Base-by-base conservation (phyloP, 208 protist species). In the Porcisia deanei region DNA sequence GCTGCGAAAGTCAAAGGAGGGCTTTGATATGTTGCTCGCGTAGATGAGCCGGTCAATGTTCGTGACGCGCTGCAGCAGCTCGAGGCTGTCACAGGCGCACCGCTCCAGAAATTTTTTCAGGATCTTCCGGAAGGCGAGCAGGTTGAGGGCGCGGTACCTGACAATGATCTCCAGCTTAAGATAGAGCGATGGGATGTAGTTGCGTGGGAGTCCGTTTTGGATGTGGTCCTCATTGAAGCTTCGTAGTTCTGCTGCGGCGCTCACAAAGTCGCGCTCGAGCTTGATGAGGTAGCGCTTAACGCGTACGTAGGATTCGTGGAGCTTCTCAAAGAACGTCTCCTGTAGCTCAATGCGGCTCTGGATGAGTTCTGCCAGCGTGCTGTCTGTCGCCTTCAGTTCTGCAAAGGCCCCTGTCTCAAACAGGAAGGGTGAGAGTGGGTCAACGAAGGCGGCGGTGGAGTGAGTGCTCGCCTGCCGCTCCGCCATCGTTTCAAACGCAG, bases 41-140 rank as follows among this genome's bases (percentile, higher is more conserved):
- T 45, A 71, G 72, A 96, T 93, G 37, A 87, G 59, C 16, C 73
- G 75, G 71, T 96, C 90, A 6, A 95, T 81, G 20, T 65, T 66
- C 49, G 74, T 22, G 16, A 92, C 76, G 37, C 83, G 82, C 66
- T 85, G 65, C 76, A 94, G 92, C 43, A 94, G 80, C 70, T 88
- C 80, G 12, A 95, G 79, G 52, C 83, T 88, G 84, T 95, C 92
- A 64, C 75, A 82, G 43, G 90, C 89, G 79, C 90, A 94, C 54
- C 92, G 88, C 68, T 91, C 82, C 18, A 94, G 63, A 70, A 94
- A 96, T 78, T 96, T 96, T 52, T 90, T 86, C 73, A 96, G 61
- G 41, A 95, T 91, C 60, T 92, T 91, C 47, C 88, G 90, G 73
- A 95, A 89, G 3, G 90, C 90, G 2, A 88, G 65, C 37, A 95